A percentile compares a stretch with the other conserved stretches of the same genome.
Evolutionary conservation across 371 early-diverging fungal species (phyloP).

Genomic region (Dipsacomyces acuminosporus): DNA sequence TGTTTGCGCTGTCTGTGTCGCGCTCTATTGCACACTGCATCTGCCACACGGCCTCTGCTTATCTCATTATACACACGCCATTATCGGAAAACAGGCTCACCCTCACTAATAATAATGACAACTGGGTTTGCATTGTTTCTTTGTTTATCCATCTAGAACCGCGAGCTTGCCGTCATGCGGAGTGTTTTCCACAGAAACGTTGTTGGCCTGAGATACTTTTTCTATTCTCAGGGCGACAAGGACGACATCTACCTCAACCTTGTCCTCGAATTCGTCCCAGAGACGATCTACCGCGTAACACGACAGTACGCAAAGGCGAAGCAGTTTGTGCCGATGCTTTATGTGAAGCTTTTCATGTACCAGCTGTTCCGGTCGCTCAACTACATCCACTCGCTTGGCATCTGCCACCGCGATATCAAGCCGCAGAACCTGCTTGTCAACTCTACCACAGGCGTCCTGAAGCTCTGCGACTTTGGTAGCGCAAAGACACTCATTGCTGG

Average conservation of each 20-base stretch:
- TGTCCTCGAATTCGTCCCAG: slow-evolving; percentile 89
- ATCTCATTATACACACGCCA: too few relatives aligned
- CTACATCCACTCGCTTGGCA: slow-evolving; percentile 94
- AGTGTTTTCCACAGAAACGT: slow-evolving; percentile 86
- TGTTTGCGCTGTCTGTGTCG: too few relatives aligned
- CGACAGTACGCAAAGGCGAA: slow-evolving; percentile 82
- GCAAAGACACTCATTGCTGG: slow-evolving; percentile 92
- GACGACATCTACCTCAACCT: slow-evolving; percentile 93
- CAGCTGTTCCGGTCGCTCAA: slow-evolving; percentile 93
- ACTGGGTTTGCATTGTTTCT: too few relatives aligned
- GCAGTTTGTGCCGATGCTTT: slow-evolving; percentile 89
- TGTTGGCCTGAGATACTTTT: slow-evolving; percentile 78
- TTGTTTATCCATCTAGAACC: slow-evolving; percentile 62
- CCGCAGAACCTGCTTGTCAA: slow-evolving; percentile 98
- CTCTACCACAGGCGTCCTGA: slow-evolving; percentile 81
- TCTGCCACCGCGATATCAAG: slow-evolving; percentile 97
- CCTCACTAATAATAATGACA: too few relatives aligned
- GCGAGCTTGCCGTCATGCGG: slow-evolving; percentile 94
- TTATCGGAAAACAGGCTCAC: too few relatives aligned
- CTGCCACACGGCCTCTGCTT: too few relatives aligned
- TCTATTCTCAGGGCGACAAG: slow-evolving; percentile 62
- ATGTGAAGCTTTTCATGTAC: slow-evolving; percentile 94
- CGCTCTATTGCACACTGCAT: too few relatives aligned
- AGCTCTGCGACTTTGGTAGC: slow-evolving; percentile 99
- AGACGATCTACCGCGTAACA: slow-evolving; percentile 86